A percentile compares a stretch with the other conserved stretches of the same genome.
phyloP scores from a whole-genome alignment of 106 monocot genomes.

The Agapanthus africanus region DNA sequence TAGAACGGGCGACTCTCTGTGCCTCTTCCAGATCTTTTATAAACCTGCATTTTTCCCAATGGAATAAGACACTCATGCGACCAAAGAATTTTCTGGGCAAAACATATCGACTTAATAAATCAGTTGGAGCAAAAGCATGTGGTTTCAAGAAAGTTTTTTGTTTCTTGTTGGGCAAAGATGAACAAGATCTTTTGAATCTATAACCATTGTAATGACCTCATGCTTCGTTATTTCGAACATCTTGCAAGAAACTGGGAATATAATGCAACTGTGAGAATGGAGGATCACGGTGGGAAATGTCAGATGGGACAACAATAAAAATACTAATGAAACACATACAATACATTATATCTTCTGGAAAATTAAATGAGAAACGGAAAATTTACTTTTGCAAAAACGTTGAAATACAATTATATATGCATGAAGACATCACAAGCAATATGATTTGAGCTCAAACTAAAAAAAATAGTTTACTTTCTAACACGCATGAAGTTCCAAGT shows the following conservation, averaged over 20 bases:
- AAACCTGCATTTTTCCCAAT: slow-evolving; percentile 42
- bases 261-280: background rate
- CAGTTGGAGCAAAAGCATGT: background rate
- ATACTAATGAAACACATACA: too few species aligned
- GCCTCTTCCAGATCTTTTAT: slow-evolving; percentile 88
- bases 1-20: slow-evolving; percentile 64
- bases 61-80: background rate
- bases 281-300: background rate
- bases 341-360: too few species aligned
- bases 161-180: background rate
- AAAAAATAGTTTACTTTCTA: background rate
- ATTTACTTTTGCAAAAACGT: background rate
- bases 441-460: background rate
- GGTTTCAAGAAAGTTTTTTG: background rate
- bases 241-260: background rate
- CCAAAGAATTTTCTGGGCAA: background rate
- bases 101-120: background rate
- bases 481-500: background rate
- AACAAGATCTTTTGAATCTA: background rate
- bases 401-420: background rate
- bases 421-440: background rate
- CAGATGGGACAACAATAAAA: background rate
- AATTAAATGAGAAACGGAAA: too few species aligned
- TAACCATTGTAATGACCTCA: too few species aligned
- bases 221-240: too few species aligned